phyloP scores from a whole-genome alignment of 306 rosid species.

The Mimosa pudica region DNA sequence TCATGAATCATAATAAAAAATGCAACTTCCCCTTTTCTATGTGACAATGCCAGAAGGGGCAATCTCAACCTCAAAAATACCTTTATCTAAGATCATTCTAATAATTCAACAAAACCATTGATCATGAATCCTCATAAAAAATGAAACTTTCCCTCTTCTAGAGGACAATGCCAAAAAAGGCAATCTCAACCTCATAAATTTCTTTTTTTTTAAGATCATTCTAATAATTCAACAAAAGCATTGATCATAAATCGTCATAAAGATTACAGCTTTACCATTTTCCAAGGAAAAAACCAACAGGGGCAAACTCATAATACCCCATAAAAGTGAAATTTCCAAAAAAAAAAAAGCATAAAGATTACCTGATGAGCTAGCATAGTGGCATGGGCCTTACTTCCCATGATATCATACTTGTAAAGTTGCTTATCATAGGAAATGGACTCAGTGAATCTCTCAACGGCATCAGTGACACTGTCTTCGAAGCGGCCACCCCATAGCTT shows the following conservation, averaged over 20 bases:
- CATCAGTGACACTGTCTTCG: slow-evolving; percentile 81
- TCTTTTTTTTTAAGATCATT: background rate
- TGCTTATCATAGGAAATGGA: slow-evolving; percentile 84
- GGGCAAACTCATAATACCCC: background rate
- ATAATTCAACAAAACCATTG: background rate
- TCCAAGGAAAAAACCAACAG: background rate
- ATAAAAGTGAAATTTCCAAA: background rate
- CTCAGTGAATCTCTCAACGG: slow-evolving; percentile 89
- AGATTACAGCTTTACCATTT: background rate
- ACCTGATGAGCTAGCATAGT: slow-evolving; percentile 95
- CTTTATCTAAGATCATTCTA: background rate
- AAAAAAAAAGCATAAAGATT: background rate
- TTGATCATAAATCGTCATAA: background rate
- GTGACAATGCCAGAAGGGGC: too few species aligned
- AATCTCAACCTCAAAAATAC: too few species aligned
- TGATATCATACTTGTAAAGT: slow-evolving; percentile 85
- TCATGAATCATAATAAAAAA: too few species aligned
- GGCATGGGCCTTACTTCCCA: slow-evolving; percentile 91
- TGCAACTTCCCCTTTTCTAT: too few species aligned
- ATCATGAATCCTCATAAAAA: too few species aligned
- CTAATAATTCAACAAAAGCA: background rate
- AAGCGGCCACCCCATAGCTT: slow-evolving; percentile 99
- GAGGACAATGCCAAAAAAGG: too few species aligned
- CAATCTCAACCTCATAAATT: too few species aligned
- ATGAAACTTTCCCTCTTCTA: too few species aligned